Conservation (phyloP, 1,139 yeast species). For the Debaryomyces subglobosus region DNA sequence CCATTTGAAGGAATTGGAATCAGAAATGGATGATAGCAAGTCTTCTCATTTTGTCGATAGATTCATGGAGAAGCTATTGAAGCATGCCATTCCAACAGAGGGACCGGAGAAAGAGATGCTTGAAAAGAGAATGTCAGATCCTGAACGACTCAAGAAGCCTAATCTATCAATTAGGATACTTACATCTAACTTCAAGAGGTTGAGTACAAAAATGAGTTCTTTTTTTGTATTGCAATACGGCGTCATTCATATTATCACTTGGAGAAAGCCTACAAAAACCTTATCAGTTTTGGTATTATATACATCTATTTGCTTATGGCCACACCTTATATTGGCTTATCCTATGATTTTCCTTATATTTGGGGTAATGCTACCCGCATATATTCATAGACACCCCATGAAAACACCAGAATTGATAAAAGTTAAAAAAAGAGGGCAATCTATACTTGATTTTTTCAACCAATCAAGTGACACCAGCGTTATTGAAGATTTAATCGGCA, state of each 20-base stretch:
- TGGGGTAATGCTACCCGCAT: slow-evolving; percentile 73
- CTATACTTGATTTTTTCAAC: slow-evolving; percentile 52
- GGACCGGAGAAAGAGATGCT: slow-evolving; percentile 50
- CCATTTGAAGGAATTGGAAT: background rate
- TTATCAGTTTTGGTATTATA: slow-evolving; percentile 53
- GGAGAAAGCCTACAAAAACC: slow-evolving; percentile 67
- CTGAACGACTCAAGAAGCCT: slow-evolving; percentile 47
- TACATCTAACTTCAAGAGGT: slow-evolving; percentile 51
- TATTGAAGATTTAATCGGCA: slow-evolving; percentile 36
- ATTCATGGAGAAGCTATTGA: slow-evolving; percentile 54
- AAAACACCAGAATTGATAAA: slow-evolving; percentile 43
- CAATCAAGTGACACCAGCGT: slow-evolving; percentile 46
- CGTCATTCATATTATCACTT: slow-evolving; percentile 54
- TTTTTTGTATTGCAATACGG: slow-evolving; percentile 61
- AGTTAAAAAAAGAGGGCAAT: slow-evolving; percentile 57
- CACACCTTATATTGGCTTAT: slow-evolving; percentile 64
- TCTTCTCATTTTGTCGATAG: slow-evolving; percentile 57
- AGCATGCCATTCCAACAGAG: slow-evolving; percentile 50
- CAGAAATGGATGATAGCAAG: slow-evolving; percentile 8
- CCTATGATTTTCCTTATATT: slow-evolving; percentile 63
- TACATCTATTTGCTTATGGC: slow-evolving; percentile 67
- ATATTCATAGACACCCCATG: slow-evolving; percentile 69
- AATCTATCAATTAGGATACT: slow-evolving; percentile 53
- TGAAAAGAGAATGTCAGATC: slow-evolving; percentile 46
- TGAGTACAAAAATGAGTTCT: slow-evolving; percentile 56